Base-by-base conservation (phyloP, 129 eudicot genomes). In the Kitagawia praeruptora region DNA sequence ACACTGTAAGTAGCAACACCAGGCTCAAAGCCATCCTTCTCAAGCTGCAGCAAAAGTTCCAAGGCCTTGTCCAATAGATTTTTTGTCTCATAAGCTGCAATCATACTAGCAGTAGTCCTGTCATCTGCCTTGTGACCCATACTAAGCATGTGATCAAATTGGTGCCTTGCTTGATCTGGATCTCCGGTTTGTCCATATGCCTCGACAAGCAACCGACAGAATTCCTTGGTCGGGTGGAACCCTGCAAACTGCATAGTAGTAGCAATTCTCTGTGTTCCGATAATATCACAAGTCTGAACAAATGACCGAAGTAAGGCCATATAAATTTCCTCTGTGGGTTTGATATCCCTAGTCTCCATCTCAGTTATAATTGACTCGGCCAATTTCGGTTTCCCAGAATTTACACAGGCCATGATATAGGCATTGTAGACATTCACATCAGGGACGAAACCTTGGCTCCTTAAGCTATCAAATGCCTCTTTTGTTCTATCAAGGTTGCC, bases 101-200 rank as follows among this genome's bases (percentile, higher is more conserved):
- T 85, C 93, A 96, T 79, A 53, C 79, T 81, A 8, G 99, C 87
- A 38, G 82, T 84, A 74, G 91, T 85, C 78, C 80, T 84, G 51
- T 96, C 99, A 83, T 92, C 97, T 16, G 98, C 98, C 82, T 92
- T 89, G 74, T 41, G 82, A 9, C 99, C 99, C 7, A 80, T 77
- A 78, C 82, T 86, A 2, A 84, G 78, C 78, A 96, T 86, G 8
- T 89, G 63, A 73, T 92, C 96, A 72, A 92, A 96, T 39, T 89
- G 73, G 31, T 56, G 54, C 81, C 91, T 87, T 23, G 99, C 97
- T 6, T 81, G 69, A 70, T 86, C 90, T 1, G 84, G 77, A 15
- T 85, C 40, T 23, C 89, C 86, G 0, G 78, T 80, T 69, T 83
- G 78, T 10, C 83, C 91, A 75, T 54, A 86, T 9, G 91, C 97